These are phyloP conservation scores for Primulina eburnea DNA, from an alignment of 257 asterid species.

Conservation along the genomic window DNA sequence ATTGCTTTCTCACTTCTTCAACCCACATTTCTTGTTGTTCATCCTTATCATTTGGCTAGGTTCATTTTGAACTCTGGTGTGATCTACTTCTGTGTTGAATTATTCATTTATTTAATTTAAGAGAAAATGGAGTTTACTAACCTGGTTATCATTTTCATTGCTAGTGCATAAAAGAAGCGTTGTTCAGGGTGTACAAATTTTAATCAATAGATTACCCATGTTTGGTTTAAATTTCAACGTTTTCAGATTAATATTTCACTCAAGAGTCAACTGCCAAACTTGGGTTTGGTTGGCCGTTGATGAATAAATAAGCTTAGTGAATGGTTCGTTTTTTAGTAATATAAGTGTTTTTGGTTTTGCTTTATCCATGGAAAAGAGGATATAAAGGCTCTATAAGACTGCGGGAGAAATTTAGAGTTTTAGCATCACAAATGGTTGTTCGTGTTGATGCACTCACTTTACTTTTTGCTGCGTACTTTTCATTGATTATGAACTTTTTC, in stretches of 20 bases:
- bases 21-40: slow-evolving; percentile 10
- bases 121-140: slow-evolving; percentile 16
- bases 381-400: slow-evolving; percentile 14
- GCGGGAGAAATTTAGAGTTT: slow-evolving; percentile 10
- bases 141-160: slow-evolving; percentile 13
- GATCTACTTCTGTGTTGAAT: background rate
- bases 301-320: slow-evolving; percentile 6
- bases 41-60: slow-evolving; percentile 9
- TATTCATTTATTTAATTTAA: slow-evolving; percentile 8
- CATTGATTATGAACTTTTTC: slow-evolving; percentile 11
- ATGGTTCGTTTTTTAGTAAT: slow-evolving; percentile 10
- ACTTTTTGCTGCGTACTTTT: slow-evolving; percentile 14
- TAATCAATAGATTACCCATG: background rate
- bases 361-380: slow-evolving; percentile 10
- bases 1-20: slow-evolving; percentile 12
- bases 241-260: background rate
- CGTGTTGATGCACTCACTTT: background rate
- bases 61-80: background rate
- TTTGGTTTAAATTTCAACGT: slow-evolving; percentile 5
- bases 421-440: slow-evolving; percentile 14
- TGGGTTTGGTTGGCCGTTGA: background rate
- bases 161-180: background rate
- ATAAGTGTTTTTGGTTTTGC: background rate
- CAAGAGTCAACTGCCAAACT: background rate
- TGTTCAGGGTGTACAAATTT: background rate